phyloP scores from a whole-genome alignment of 768 basidiomycete species.

The Bullera alba region DNA sequence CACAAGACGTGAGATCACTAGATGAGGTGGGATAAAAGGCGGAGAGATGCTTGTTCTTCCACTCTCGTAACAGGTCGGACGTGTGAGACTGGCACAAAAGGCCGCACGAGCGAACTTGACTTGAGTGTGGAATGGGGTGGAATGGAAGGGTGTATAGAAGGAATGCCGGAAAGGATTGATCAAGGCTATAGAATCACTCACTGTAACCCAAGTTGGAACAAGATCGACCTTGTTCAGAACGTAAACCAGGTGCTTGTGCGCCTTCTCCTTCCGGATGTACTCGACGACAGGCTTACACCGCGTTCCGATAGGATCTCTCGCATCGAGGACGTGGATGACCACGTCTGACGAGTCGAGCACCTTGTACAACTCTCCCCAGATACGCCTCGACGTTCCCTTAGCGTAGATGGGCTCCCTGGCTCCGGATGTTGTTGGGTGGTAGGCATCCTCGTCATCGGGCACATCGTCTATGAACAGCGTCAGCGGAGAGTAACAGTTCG shows the following conservation, averaged over 20 bases:
- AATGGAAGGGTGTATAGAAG: constrained; percentile 1
- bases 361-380: constrained; percentile 97
- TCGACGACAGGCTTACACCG: constrained; percentile 90
- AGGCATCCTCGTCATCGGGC: constrained; percentile 20
- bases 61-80: constrained; percentile 52
- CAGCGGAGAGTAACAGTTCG: neutral
- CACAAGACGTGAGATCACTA: constrained; percentile 31
- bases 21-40: constrained; percentile 30
- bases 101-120: constrained; percentile 47
- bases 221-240: constrained; percentile 98
- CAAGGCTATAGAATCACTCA: no score
- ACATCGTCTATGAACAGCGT: constrained; percentile 5
- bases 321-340: constrained; percentile 88
- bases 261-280: constrained; percentile 89
- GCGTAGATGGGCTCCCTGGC: constrained; percentile 84
- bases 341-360: constrained; percentile 99
- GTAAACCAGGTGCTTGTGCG: constrained; percentile 93
- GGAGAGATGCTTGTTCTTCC: constrained; percentile 49
- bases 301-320: constrained; percentile 89
- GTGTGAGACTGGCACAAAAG: constrained; percentile 30
- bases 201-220: constrained; percentile 98
- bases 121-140: constrained; percentile 47
- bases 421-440: constrained; percentile 38
- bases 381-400: constrained; percentile 90
- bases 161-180: neutral